Evolutionary conservation across 768 basidiomycete genomes (phyloP), one percentile per base, ranked within the genome.

Genomic region (Russula dissimulans): DNA sequence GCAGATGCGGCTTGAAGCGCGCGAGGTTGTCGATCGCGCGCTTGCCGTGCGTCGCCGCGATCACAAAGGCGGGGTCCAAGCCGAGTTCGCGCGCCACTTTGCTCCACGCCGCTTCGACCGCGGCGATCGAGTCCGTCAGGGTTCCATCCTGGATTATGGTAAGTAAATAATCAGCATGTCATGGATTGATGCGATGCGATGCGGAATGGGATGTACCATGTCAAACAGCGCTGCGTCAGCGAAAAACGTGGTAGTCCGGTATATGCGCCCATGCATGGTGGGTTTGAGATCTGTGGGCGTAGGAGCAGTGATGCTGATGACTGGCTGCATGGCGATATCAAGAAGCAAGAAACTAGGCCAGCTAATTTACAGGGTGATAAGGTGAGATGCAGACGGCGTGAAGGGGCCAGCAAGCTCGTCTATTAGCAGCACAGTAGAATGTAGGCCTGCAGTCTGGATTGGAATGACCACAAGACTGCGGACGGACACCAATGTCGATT

Each of bases 31-130:
- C 87, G 67, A 86, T 76, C 11, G 86, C 87, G 61, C 87, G 83
- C 68, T 86, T 84, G 67, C 87, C 87, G 70, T 89, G 87, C n/a
- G 86, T 88, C 42, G 84, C 83, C 10, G 81, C 83, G 67, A 88
- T 86, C 63, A 87, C 84, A 57, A 81, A 76, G 58, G 77, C 76
- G 7, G 84, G 83, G 70, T 86, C 84, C 71, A 81, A 79, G 56
- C 84, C 84, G 53, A 89, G 79, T 69, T 87, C 85, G 53, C 74
- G 73, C 2, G 87, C 86, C 46, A 89, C 85, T 67, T 32, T 51
- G 22, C 34, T 18, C 57, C 57, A 45, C 4, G 87, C 87, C 3
- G 84, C 84, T 69, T 88, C 85, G 61, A 87, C 85, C 4, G 85
- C 83, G 18, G 81, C 72, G 69, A 88, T 88, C 17, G 85, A 86